Conservation (phyloP, 768 basidiomycete genomes). For the Clathrus columnatus region DNA sequence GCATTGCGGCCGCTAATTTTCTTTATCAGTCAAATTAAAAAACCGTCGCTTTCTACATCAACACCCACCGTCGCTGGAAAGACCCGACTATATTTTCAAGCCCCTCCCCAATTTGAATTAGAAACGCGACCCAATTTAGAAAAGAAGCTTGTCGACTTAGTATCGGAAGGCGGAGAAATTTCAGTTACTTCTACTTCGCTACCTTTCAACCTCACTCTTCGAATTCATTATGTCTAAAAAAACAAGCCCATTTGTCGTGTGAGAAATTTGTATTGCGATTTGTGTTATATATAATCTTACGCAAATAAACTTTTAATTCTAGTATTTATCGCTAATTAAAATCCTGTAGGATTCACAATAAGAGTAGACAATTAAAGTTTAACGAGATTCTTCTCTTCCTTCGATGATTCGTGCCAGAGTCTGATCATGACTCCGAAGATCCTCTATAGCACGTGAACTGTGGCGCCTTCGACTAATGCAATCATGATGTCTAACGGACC, state of each 20-base stretch:
- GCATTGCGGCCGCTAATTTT: background rate
- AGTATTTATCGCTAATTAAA: too few species aligned
- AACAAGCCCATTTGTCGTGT: background rate
- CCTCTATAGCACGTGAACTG: background rate
- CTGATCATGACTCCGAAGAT: too few species aligned
- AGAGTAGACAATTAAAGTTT: too few species aligned
- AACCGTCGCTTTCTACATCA: slow-evolving; percentile 79
- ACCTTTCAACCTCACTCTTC: slow-evolving; percentile 65
- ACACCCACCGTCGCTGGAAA: slow-evolving; percentile 42
- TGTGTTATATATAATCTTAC: background rate
- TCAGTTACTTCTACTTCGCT: slow-evolving; percentile 82
- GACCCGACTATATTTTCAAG: slow-evolving; percentile 66
- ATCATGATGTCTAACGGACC: background rate
- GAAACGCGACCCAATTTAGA: slow-evolving; percentile 86
- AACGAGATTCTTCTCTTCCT: too few species aligned
- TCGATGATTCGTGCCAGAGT: too few species aligned
- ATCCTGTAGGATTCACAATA: too few species aligned
- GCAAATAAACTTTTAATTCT: too few species aligned
- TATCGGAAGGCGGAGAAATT: slow-evolving; percentile 68
- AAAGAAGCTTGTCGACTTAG: slow-evolving; percentile 77
- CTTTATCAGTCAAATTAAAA: slow-evolving; percentile 81
- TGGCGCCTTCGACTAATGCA: background rate
- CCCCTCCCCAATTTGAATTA: slow-evolving; percentile 84
- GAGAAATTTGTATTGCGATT: too few species aligned
- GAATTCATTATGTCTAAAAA: slow-evolving; percentile 20